These are phyloP conservation scores for Fraxinus pennsylvanica DNA, from an alignment of 257 asterid genomes.

Conservation along the genomic window DNA sequence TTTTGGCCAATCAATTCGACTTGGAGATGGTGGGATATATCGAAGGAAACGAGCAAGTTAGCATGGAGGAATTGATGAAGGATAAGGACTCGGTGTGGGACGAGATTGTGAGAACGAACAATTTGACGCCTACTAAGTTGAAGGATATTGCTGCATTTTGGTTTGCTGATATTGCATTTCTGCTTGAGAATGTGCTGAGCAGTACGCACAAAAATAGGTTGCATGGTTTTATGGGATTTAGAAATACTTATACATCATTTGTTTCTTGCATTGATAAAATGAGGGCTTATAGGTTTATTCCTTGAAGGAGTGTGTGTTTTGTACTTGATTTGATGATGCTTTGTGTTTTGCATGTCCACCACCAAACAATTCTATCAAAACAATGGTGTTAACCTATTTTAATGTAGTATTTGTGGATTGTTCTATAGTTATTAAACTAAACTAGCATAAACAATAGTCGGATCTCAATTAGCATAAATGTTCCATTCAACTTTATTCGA, in stretches of 20 bases:
- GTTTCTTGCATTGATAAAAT: slow-evolving; percentile 56
- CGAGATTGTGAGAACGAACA: slow-evolving; percentile 58
- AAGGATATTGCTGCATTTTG: slow-evolving; percentile 71
- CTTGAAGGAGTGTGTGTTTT: slow-evolving; percentile 21
- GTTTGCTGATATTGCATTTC: slow-evolving; percentile 56
- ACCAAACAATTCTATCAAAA: too few species aligned
- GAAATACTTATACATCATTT: slow-evolving; percentile 51
- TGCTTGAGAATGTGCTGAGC: slow-evolving; percentile 39
- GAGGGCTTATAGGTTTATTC: slow-evolving; percentile 61
- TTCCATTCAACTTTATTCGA: too few species aligned
- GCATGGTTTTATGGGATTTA: slow-evolving; percentile 72
- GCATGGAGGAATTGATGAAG: slow-evolving; percentile 68
- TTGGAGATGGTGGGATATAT: slow-evolving; percentile 43
- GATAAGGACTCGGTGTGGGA: slow-evolving; percentile 71
- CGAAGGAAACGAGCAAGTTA: slow-evolving; percentile 45
- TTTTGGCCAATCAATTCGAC: slow-evolving; percentile 59
- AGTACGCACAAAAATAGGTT: slow-evolving; percentile 83
- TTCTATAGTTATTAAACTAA: too few species aligned
- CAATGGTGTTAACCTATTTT: not conserved
- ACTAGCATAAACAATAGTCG: too few species aligned
- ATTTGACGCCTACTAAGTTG: slow-evolving; percentile 45
- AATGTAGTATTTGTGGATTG: not conserved
- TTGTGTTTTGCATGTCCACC: not conserved
- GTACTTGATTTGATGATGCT: not conserved
- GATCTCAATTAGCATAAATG: too few species aligned